phyloP scores from a whole-genome alignment of 176 grass and related monocot species.

The Oryza rufipogon region DNA sequence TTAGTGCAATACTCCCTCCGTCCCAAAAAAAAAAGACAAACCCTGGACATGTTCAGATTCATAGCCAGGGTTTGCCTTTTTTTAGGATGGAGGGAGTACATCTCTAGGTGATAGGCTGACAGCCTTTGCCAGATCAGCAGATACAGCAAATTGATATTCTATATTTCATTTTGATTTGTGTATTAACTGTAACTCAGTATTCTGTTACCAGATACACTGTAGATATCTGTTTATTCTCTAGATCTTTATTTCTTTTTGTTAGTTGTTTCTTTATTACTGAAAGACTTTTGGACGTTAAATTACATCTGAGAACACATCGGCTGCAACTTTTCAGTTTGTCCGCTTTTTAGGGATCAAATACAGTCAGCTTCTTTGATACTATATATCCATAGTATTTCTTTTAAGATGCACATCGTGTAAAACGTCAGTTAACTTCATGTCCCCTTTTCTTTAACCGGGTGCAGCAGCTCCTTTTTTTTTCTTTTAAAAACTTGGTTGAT shows the following conservation, averaged over 20 bases:
- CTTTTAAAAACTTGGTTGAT: not conserved
- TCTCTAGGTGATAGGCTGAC: not conserved
- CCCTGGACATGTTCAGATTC: no score
- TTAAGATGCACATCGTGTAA: not conserved
- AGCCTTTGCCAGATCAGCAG: not conserved
- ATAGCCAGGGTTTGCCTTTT: no score
- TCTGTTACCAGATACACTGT: not conserved
- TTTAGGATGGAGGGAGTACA: no score
- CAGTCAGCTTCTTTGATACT: conserved; percentile 3
- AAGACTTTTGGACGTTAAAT: not conserved
- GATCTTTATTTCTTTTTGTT: not conserved
- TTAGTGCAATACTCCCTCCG: not conserved
- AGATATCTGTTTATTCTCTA: conserved; percentile 13
- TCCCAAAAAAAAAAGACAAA: no score
- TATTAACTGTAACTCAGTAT: not conserved
- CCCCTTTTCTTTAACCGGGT: not conserved
- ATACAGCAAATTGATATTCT: not conserved
- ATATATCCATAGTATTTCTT: not conserved
- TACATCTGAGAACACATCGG: conserved; percentile 19
- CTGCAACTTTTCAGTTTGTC: not conserved
- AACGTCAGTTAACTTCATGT: not conserved
- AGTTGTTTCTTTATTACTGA: not conserved
- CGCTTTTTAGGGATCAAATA: not conserved
- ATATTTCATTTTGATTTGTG: not conserved
- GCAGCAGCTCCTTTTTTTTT: not conserved